Conservation (phyloP, 2,329 filamentous ascomycete species). For the Graphium sp. region DNA sequence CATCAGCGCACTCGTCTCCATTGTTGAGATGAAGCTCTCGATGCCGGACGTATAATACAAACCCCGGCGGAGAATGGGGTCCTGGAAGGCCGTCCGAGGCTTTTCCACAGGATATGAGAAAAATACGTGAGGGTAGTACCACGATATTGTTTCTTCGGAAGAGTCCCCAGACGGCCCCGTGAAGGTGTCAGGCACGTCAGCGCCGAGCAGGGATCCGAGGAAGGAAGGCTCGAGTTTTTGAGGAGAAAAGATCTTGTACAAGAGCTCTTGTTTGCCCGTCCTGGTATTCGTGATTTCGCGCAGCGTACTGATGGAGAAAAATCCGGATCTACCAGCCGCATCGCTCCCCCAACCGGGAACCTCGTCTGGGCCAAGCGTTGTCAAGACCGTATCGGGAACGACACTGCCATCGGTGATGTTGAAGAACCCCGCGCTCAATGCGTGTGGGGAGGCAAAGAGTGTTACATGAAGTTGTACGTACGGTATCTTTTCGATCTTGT, state of each 20-base stretch:
- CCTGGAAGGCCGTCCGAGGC: slow-evolving; percentile 79
- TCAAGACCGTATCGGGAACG: slow-evolving; percentile 63
- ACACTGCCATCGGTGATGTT: slow-evolving; percentile 36
- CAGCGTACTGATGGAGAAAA: slow-evolving; percentile 75
- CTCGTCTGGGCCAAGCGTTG: slow-evolving; percentile 53
- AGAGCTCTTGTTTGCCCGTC: slow-evolving; percentile 32
- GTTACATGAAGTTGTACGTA: slow-evolving; percentile 84
- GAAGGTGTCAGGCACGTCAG: slow-evolving; percentile 24
- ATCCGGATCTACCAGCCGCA: slow-evolving; percentile 56
- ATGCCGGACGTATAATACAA: slow-evolving; percentile 63
- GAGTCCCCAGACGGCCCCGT: slow-evolving; percentile 12
- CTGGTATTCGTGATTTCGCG: slow-evolving; percentile 43
- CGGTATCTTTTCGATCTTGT: slow-evolving; percentile 58
- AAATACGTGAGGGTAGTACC: slow-evolving; percentile 66
- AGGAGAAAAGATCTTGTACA: slow-evolving; percentile 52
- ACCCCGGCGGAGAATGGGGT: slow-evolving; percentile 48
- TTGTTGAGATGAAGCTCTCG: slow-evolving; percentile 88
- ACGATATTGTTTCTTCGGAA: slow-evolving; percentile 39
- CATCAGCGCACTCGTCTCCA: slow-evolving; percentile 92
- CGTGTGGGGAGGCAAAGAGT: slow-evolving; percentile 62
- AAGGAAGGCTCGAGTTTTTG: slow-evolving; percentile 32
- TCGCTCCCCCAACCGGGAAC: slow-evolving; percentile 27
- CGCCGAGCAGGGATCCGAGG: slow-evolving; percentile 32
- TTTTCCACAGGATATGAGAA: slow-evolving; percentile 70
- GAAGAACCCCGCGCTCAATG: slow-evolving; percentile 60